A percentile compares a stretch with the other conserved stretches of the same genome.
Evolutionary conservation across 495 filamentous ascomycete species (phyloP).

Genomic region (Aspergillus cristatus): DNA sequence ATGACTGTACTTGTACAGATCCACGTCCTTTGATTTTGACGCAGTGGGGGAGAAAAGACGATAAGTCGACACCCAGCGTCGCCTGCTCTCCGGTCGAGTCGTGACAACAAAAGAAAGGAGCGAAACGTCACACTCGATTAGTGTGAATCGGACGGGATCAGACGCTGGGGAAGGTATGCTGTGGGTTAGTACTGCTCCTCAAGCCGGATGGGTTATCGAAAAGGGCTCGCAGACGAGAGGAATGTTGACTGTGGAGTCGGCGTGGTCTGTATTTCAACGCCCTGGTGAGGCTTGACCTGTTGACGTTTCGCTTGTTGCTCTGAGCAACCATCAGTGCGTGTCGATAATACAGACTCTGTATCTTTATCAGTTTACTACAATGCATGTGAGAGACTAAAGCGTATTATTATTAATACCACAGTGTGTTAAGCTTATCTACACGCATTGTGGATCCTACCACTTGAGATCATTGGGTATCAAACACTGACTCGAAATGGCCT

Average conservation of each 20-base stretch:
- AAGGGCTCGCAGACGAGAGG: not conserved
- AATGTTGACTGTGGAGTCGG: constrained; percentile 21
- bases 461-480: too few relatives aligned
- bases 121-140: not conserved
- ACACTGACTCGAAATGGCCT: too few relatives aligned
- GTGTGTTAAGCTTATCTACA: too few relatives aligned
- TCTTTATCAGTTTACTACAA: too few relatives aligned
- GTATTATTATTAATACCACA: too few relatives aligned
- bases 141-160: constrained; percentile 2
- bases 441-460: too few relatives aligned
- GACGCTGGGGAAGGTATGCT: not conserved
- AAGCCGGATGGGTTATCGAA: too few relatives aligned
- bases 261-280: constrained; percentile 1
- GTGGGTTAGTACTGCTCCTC: too few relatives aligned
- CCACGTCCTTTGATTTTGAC: constrained; percentile 6
- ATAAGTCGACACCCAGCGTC: constrained; percentile 10
- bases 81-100: constrained; percentile 11
- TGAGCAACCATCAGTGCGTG: not conserved
- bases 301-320: not conserved
- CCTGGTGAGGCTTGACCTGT: not conserved
- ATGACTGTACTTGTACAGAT: too few relatives aligned
- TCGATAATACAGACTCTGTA: not conserved
- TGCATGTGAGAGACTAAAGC: too few relatives aligned
- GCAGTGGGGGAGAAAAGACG: constrained; percentile 5
- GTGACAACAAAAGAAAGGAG: constrained; percentile 1